These are phyloP conservation scores for Pulveroboletus ravenelii DNA, from an alignment of 768 basidiomycete genomes.

Conservation along the genomic window DNA sequence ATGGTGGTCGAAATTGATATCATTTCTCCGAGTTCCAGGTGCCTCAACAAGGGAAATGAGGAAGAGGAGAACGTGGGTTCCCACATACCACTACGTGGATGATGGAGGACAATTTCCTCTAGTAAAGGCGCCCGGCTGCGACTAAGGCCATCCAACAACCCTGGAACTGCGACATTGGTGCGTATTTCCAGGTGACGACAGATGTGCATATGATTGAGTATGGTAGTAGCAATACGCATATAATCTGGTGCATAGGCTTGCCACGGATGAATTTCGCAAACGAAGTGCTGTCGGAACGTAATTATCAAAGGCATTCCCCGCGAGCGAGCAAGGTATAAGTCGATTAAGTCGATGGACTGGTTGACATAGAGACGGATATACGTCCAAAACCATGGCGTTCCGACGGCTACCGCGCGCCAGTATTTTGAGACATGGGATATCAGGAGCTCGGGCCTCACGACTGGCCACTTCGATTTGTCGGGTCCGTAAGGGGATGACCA, in stretches of 20 bases:
- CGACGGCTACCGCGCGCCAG: constrained; percentile 40
- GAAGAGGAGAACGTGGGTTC: constrained; percentile 14
- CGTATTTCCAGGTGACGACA: constrained; percentile 25
- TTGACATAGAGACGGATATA: constrained; percentile 22
- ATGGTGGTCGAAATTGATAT: constrained; percentile 17
- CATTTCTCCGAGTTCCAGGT: constrained; percentile 21
- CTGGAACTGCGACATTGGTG: constrained; percentile 23
- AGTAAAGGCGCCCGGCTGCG: constrained; percentile 22
- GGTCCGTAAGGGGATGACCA: not conserved
- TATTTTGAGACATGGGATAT: constrained; percentile 39
- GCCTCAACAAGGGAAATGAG: constrained; percentile 20
- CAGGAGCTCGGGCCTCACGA: constrained; percentile 27
- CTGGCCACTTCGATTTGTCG: constrained; percentile 9
- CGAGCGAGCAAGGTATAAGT: constrained; percentile 26
- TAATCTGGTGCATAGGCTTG: constrained; percentile 20
- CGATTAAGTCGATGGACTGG: constrained; percentile 25
- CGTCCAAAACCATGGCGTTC: constrained; percentile 39
- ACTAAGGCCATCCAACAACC: constrained; percentile 21
- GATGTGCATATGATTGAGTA: constrained; percentile 25
- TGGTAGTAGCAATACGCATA: constrained; percentile 18
- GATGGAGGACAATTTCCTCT: constrained; percentile 23
- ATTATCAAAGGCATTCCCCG: constrained; percentile 21
- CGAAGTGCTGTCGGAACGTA: constrained; percentile 20
- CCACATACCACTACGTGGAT: constrained; percentile 11
- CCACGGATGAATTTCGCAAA: constrained; percentile 18